Evolutionary conservation across 805 yeast species (phyloP), one percentile per base, ranked within the genome.

Genomic region (Priceomyces melissophilus): DNA sequence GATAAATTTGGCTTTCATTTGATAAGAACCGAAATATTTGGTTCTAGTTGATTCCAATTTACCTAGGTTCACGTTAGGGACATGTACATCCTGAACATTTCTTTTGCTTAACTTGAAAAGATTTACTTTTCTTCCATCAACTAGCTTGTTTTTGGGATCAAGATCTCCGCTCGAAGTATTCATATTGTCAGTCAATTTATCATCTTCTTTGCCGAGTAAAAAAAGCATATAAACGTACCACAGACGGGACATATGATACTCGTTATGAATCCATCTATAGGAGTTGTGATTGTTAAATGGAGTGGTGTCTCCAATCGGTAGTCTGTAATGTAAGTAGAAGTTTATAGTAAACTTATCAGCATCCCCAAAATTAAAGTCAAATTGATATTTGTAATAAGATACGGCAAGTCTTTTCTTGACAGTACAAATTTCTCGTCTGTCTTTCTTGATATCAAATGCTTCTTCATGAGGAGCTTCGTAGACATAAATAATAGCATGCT

Each of bases 261-360:
- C 30, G 9, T 28, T 23, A 20, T 35, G 30, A 12, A 35, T 27
- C 38, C 38, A 35, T 25, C 38, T 20, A 25, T 35, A 35, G 16
- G 23, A 9, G 6, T 35, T 23, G 12, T 16, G 12, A 25, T 23
- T 35, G 10, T 13, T 20, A 10, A 3, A 35, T 8, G 14, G 14
- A 9, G 38, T 20, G 9, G 28, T 27, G 17, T 35, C 38, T 9
- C 29, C 38, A 20, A 35, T 35, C 13, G 38, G 38, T 13, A 20
- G 10, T 13, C 23, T 35, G 16, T 4, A 16, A 25, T 25, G 30
- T 4, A 20, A 12, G 30, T 23, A 35, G n/a, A 35, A 20, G 11
- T 17, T 20, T 12, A 35, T 9, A 5, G 32, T 29, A 14, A 29
- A 29, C 15, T 14, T 29, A 12, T 29, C 15, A 29, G 6, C 15